Evolutionary conservation across 495 filamentous ascomycete species (phyloP).

Genomic region (Penicillium silybi): DNA sequence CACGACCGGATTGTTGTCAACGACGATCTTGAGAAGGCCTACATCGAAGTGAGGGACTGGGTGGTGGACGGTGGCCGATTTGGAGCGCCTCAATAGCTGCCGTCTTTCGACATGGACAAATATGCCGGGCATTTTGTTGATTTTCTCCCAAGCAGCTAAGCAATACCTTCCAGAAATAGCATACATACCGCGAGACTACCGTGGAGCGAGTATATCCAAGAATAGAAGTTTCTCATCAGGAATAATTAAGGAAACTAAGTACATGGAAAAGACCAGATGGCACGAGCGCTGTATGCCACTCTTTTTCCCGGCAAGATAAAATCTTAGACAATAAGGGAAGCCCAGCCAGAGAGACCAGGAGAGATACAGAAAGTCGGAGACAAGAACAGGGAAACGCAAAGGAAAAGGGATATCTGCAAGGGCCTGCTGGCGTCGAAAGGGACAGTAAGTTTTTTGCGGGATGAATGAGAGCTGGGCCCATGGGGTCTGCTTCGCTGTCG

Average conservation of each 20-base stretch:
- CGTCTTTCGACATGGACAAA: neutral
- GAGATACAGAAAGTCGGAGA: conserved; percentile 24
- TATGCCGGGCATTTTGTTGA: neutral
- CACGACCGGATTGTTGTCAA: conserved; percentile 89
- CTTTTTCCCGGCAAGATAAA: conserved; percentile 28
- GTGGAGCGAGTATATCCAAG: neutral
- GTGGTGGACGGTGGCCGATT: conserved; percentile 47
- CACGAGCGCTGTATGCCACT: conserved; percentile 31
- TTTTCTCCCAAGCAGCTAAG: neutral
- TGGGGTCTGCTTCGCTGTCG: conserved; percentile 8
- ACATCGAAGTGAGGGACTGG: conserved; percentile 70
- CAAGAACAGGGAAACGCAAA: conserved; percentile 25
- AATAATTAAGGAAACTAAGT: conserved; percentile 42
- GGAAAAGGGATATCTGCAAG: conserved; percentile 47
- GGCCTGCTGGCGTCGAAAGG: conserved; percentile 36
- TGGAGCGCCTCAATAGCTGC: conserved; percentile 27
- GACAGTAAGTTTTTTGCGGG: conserved; percentile 25
- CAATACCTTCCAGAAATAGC: neutral
- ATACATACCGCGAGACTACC: neutral
- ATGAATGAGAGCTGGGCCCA: conserved; percentile 11
- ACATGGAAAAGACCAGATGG: conserved; percentile 36
- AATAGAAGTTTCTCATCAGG: conserved; percentile 28
- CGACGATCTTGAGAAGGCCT: conserved; percentile 81
- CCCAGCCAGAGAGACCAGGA: conserved; percentile 12
- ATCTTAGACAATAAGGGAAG: conserved; percentile 28